Conservation (phyloP, 1,284 basidiomycete genomes). For the Tilletia walkeri region DNA sequence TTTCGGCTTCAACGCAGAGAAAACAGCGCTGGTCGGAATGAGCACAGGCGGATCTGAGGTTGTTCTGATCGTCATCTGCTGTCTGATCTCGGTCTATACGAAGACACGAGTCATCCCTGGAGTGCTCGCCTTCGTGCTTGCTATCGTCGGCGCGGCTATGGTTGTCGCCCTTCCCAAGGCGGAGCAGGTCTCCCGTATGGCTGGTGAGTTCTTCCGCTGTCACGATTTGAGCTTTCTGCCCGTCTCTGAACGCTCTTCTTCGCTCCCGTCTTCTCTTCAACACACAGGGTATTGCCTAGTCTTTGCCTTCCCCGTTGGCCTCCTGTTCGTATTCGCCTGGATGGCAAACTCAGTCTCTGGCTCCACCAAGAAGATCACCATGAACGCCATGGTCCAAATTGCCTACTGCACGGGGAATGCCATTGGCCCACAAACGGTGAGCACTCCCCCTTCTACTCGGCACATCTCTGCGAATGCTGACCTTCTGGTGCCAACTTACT, state of each 20-base stretch:
- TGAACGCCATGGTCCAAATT: slow-evolving; percentile 42
- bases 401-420: slow-evolving; percentile 48
- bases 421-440: slow-evolving; percentile 27
- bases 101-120: slow-evolving; percentile 36
- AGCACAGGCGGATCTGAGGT: slow-evolving; percentile 43
- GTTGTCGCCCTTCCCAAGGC: slow-evolving; percentile 30
- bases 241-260: no score
- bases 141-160: slow-evolving; percentile 28
- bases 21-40: slow-evolving; percentile 50
- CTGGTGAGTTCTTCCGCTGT: background rate
- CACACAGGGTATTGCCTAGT: slow-evolving; percentile 26
- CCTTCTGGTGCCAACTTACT: background rate
- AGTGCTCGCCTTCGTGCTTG: slow-evolving; percentile 4
- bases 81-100: slow-evolving; percentile 31
- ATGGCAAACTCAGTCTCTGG: slow-evolving; percentile 37
- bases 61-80: slow-evolving; percentile 40
- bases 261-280: no score
- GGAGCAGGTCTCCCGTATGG: slow-evolving; percentile 22
- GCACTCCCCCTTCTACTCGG: background rate
- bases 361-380: slow-evolving; percentile 48
- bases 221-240: no score
- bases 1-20: slow-evolving; percentile 44
- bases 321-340: slow-evolving; percentile 38
- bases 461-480: background rate
- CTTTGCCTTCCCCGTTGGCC: slow-evolving; percentile 25